Percentiles rank a stretch among this genome's conserved stretches.
Evolutionary conservation across 495 filamentous ascomycete genomes (phyloP).

Genomic region (Staphylotrichum tortipilum): DNA sequence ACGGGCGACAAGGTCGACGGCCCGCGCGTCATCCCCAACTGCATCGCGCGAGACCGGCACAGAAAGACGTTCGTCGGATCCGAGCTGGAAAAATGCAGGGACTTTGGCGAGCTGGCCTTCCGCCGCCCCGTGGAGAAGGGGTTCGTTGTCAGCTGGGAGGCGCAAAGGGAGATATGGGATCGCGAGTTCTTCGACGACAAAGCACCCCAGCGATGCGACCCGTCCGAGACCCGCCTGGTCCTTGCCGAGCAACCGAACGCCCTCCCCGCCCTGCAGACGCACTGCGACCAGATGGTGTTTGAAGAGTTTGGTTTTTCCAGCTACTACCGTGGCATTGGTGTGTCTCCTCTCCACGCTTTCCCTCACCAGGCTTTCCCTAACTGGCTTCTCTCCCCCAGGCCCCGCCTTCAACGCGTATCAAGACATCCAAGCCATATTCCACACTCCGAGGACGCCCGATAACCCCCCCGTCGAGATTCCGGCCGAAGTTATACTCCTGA

Average conservation of each 20-base stretch:
- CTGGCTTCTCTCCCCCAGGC: conserved; percentile 16
- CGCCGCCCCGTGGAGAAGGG: conserved; percentile 91
- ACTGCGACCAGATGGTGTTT: conserved; percentile 94
- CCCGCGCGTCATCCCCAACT: conserved; percentile 76
- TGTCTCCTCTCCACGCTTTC: conserved; percentile 28
- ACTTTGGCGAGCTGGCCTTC: conserved; percentile 85
- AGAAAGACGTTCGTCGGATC: conserved; percentile 69
- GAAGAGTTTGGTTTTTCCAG: conserved; percentile 94
- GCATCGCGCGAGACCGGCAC: conserved; percentile 73
- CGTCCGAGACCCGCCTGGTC: conserved; percentile 70
- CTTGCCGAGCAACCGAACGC: conserved; percentile 90
- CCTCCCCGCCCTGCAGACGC: conserved; percentile 66
- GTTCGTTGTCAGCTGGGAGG: conserved; percentile 94
- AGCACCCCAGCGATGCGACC: conserved; percentile 59
- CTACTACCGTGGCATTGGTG: conserved; percentile 68
- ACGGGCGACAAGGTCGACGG: conserved; percentile 35
- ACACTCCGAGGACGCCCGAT: conserved; percentile 34
- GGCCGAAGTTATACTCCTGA: conserved; percentile 72
- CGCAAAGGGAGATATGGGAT: conserved; percentile 93
- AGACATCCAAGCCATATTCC: conserved; percentile 58
- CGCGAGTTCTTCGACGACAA: conserved; percentile 74
- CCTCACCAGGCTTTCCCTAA: not conserved
- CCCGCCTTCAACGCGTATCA: conserved; percentile 78
- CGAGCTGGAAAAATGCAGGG: conserved; percentile 69
- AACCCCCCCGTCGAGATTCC: conserved; percentile 44